phyloP scores from a whole-genome alignment of 164 flowering plant genomes.

The Berberis vulgaris region DNA sequence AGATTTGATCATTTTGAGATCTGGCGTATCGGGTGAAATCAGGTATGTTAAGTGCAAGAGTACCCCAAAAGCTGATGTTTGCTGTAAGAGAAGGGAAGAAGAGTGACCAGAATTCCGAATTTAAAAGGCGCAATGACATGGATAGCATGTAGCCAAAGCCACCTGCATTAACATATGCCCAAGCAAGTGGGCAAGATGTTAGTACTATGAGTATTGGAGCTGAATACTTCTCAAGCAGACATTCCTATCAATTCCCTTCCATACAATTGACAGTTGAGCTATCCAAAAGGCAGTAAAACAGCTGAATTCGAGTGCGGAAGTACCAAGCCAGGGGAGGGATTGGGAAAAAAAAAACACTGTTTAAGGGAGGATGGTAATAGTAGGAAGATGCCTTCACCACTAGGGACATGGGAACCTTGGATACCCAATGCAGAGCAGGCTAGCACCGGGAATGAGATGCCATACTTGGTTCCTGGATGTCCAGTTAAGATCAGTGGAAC shows the following conservation, averaged over 20 bases:
- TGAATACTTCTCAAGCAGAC: conserved; percentile 69
- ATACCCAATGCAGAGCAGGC: conserved; percentile 79
- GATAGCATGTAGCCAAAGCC: conserved; percentile 73
- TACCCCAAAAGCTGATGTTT: conserved; percentile 85
- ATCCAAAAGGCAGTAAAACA: conserved; percentile 77
- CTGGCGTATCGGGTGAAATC: conserved; percentile 84
- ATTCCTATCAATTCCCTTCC: conserved; percentile 82
- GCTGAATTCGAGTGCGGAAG: conserved; percentile 67
- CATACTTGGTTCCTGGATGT: conserved; percentile 75
- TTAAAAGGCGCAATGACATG: conserved; percentile 44
- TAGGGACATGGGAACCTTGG: conserved; percentile 74
- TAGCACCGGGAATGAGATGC: conserved; percentile 77
- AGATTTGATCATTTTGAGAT: conserved; percentile 64
- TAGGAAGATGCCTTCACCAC: conserved; percentile 77
- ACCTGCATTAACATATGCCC: conserved; percentile 79
- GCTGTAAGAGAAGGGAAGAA: conserved; percentile 93
- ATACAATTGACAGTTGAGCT: conserved; percentile 48
- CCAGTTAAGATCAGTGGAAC: conserved; percentile 62
- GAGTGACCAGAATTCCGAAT: conserved; percentile 60
- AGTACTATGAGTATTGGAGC: conserved; percentile 64
- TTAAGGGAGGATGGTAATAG: conserved; percentile 50
- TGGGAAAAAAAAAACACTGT: conserved; percentile 19
- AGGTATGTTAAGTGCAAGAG: conserved; percentile 79
- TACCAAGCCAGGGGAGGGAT: conserved; percentile 65
- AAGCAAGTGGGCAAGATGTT: conserved; percentile 44